A percentile compares a stretch with the other conserved stretches of the same genome.
Conservation (phyloP, 2,329 filamentous ascomycete species). For the Eutypa lata region DNA sequence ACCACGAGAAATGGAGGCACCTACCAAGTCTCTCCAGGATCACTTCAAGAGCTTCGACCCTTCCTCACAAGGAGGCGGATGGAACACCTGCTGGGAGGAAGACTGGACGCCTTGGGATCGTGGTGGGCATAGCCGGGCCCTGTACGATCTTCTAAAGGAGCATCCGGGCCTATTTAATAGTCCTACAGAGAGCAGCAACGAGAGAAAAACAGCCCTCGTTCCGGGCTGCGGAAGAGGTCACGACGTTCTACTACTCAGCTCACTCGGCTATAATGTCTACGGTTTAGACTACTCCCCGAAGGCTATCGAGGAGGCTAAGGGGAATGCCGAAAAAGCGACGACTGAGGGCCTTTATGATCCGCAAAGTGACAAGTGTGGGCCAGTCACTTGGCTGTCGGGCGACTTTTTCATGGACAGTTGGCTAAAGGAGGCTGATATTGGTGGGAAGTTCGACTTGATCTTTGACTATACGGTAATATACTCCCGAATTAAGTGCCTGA, state of each 20-base stretch:
- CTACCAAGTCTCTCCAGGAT: constrained; percentile 16
- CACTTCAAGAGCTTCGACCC: constrained; percentile 33
- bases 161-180: constrained; percentile 39
- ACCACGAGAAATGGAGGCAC: too few species aligned
- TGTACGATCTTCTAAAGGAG: constrained; percentile 48
- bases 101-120: constrained; percentile 54
- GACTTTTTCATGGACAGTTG: constrained; percentile 49
- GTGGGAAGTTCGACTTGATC: constrained; percentile 41
- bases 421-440: constrained; percentile 16
- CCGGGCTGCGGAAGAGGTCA: constrained; percentile 61
- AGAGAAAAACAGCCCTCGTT: background rate
- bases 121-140: constrained; percentile 49
- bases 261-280: constrained; percentile 59
- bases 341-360: too few species aligned
- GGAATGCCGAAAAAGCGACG: constrained; percentile 3
- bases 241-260: constrained; percentile 59
- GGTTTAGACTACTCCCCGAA: constrained; percentile 53
- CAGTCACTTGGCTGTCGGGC: constrained; percentile 32
- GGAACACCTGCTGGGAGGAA: constrained; percentile 48
- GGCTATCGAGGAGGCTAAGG: constrained; percentile 14
- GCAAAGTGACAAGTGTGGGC: too few species aligned
- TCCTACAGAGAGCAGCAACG: too few species aligned
- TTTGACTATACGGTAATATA: constrained; percentile 40
- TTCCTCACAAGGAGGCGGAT: constrained; percentile 34
- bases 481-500: too few species aligned